Conservation (phyloP, 78 protist species). For the Dictyostelium firmibasis region DNA sequence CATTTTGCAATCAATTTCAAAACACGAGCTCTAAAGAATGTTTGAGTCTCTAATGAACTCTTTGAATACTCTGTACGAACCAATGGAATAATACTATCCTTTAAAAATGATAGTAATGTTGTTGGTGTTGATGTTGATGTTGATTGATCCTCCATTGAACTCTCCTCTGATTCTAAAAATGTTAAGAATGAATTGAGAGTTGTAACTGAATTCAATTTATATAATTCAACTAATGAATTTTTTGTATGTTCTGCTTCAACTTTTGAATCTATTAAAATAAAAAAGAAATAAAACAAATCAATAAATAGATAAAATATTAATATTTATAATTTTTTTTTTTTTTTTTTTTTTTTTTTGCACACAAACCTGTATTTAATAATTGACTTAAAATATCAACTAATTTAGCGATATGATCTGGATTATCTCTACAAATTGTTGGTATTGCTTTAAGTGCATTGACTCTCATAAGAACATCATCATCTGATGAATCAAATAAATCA, state of each 20-base stretch:
- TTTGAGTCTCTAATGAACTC: slow-evolving; percentile 17
- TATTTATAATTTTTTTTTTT: neutral
- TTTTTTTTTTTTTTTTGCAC: neutral
- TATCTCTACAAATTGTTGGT: slow-evolving; percentile 54
- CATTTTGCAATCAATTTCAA: slow-evolving; percentile 17
- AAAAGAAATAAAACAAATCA: neutral
- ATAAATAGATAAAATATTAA: neutral
- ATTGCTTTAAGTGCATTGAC: slow-evolving; percentile 38
- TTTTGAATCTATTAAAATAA: slow-evolving; percentile 29
- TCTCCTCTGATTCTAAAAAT: slow-evolving; percentile 18
- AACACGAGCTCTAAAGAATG: slow-evolving; percentile 42
- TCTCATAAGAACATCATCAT: slow-evolving; percentile 42
- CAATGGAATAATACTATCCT: slow-evolving; percentile 10
- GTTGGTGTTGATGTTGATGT: neutral
- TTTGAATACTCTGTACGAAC: slow-evolving; percentile 29
- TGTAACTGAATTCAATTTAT: slow-evolving; percentile 48
- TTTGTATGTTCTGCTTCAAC: slow-evolving; percentile 36
- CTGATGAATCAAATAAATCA: slow-evolving; percentile 54
- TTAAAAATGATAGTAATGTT: slow-evolving; percentile 4
- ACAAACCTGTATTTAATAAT: slow-evolving; percentile 41
- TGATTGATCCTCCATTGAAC: slow-evolving; percentile 1
- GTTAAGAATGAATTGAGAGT: slow-evolving; percentile 21
- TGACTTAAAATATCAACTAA: slow-evolving; percentile 67
- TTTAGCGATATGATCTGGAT: slow-evolving; percentile 39
- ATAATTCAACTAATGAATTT: slow-evolving; percentile 12